Conservation (phyloP, 1,284 basidiomycete species). For the Ganoderma lucidum region DNA sequence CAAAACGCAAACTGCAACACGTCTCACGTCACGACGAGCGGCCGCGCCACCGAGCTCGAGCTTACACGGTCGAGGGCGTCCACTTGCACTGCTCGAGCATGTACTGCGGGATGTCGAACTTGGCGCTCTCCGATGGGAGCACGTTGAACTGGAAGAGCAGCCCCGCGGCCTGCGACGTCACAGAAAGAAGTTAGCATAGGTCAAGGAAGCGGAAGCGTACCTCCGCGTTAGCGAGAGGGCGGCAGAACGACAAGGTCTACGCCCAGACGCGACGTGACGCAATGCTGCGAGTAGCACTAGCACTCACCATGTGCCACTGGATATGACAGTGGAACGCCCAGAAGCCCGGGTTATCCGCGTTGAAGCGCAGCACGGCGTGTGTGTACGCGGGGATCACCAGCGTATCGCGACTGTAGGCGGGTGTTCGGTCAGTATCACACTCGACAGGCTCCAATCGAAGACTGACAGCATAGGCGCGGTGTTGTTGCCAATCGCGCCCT, state of each 20-base stretch:
- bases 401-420: slow-evolving; percentile 41
- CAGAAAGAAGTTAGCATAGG: too few relatives aligned
- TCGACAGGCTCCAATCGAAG: neutral
- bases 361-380: slow-evolving; percentile 45
- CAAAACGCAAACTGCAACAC: neutral
- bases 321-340: slow-evolving; percentile 50
- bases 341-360: slow-evolving; percentile 47
- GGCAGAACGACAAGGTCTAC: neutral
- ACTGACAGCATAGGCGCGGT: slow-evolving; percentile 41
- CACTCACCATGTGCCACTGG: slow-evolving; percentile 46
- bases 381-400: slow-evolving; percentile 45
- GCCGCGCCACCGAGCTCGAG: neutral
- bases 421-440: neutral
- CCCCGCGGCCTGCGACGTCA: slow-evolving; percentile 37
- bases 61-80: neutral
- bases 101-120: slow-evolving; percentile 42
- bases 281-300: neutral
- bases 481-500: slow-evolving; percentile 38
- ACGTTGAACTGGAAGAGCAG: slow-evolving; percentile 46
- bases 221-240: neutral
- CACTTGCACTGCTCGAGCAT: slow-evolving; percentile 43
- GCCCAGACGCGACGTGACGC: neutral
- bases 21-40: neutral
- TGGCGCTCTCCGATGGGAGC: slow-evolving; percentile 39
- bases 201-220: neutral